Base-by-base conservation (phyloP, 495 filamentous ascomycete genomes). In the Hypomontagnella monticulosa region DNA sequence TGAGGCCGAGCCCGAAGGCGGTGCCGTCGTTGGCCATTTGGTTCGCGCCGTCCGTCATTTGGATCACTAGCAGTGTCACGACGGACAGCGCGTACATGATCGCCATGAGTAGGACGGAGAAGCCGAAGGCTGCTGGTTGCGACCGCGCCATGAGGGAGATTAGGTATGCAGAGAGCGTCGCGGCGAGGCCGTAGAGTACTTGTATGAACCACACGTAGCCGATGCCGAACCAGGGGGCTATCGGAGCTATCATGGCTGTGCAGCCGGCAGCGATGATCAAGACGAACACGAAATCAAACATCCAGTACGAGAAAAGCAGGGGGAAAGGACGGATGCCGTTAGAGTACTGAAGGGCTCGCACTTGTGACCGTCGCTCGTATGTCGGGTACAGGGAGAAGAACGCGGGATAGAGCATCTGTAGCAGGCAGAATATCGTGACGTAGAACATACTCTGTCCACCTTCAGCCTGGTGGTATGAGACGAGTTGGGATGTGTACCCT, bases 161-260 rank as follows among this genome's bases (percentile, higher is more conserved):
- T 36, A 90, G 80, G 75, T 96, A 96, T 1, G 90, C 81, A 30
- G 89, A 76, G 8, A 93, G 75, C 19, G 83, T 89, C 2, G 89
- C 88, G 0, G 88, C 83, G 14, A 94, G 73, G 0, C 91, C 91
- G 74, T 93, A 93, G 2, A 94, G 80, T 30, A 89, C 79, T 51
- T 95, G 84, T 27, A 95, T 82, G 19, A 91, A 73, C 68, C 92
- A 93, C 8, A 95, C 76, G 63, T 93, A 95, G 42, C 85, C 89
- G 11, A 90, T 73, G 66, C 88, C 80, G 67, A 88, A 94, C 88
- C 89, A 95, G n/a, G 86, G 76, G 38, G 83, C 70, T 5, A 82
- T 67, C 0, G 77, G 79, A 4, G 85, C 81, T 54, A 90, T 85
- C 34, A 93, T 85, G 34, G 86, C 82, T 11, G 87, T 83, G 12